Evolutionary conservation across 495 filamentous ascomycete species (phyloP).

Genomic region (Annulohypoxylon maeteangense): DNA sequence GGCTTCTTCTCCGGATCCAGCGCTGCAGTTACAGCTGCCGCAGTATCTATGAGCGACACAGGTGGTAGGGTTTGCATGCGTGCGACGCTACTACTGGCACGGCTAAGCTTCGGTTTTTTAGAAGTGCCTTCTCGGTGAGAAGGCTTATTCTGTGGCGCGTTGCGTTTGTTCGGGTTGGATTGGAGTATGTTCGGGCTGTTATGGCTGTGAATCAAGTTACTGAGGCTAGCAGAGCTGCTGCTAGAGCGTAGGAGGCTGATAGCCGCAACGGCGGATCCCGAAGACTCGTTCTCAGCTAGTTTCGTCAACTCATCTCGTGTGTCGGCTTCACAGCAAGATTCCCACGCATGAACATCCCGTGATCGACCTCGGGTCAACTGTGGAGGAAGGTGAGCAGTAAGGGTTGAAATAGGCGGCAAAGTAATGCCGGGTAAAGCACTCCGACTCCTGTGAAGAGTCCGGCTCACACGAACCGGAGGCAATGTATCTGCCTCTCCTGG

Average conservation of each 20-base stretch:
- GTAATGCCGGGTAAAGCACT: slow-evolving; percentile 61
- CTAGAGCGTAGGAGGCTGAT: slow-evolving; percentile 77
- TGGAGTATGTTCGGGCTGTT: slow-evolving; percentile 57
- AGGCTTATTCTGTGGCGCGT: slow-evolving; percentile 59
- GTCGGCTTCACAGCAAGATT: slow-evolving; percentile 80
- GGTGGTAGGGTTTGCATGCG: slow-evolving; percentile 65
- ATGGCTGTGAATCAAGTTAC: slow-evolving; percentile 47
- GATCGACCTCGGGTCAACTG: slow-evolving; percentile 72
- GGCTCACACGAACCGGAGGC: slow-evolving; percentile 63
- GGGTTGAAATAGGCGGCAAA: slow-evolving; percentile 61
- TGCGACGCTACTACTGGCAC: slow-evolving; percentile 73
- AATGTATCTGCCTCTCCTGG: slow-evolving; percentile 47
- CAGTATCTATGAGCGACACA: slow-evolving; percentile 36
- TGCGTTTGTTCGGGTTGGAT: slow-evolving; percentile 66
- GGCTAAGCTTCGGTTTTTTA: slow-evolving; percentile 73
- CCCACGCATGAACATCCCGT: slow-evolving; percentile 84
- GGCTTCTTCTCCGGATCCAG: slow-evolving; percentile 46
- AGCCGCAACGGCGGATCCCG: slow-evolving; percentile 74
- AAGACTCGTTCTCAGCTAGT: slow-evolving; percentile 76
- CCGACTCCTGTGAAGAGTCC: slow-evolving; percentile 63
- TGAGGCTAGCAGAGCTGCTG: slow-evolving; percentile 61
- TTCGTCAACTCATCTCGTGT: slow-evolving; percentile 75
- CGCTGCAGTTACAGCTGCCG: neutral
- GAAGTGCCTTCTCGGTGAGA: slow-evolving; percentile 59
- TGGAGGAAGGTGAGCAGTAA: slow-evolving; percentile 70